Evolutionary conservation across 768 basidiomycete species (phyloP), one percentile per base, ranked within the genome.

Genomic region (Suillus ampliporus): DNA sequence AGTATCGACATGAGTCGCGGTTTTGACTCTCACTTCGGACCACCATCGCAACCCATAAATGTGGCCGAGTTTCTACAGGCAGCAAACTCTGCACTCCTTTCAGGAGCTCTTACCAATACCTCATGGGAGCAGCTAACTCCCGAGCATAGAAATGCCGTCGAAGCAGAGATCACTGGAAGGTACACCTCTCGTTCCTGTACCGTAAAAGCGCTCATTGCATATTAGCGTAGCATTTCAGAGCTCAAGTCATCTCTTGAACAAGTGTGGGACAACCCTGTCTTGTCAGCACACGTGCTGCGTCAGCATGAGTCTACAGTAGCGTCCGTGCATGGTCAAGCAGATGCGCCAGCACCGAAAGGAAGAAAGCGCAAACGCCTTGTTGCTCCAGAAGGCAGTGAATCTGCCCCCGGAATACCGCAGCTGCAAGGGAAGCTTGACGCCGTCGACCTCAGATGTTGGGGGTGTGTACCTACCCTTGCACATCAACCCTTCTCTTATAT

Each of bases 1-100:
- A 69, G 56, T 57, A 54, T 64, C 46, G 68, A 75, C 63, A 68
- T 76, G 62, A 64, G 59, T 9, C 75, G 74, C 60, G 69, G 72
- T 40, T 69, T 77, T 35, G 86, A 87, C 64, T 86, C 83, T 37
- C 78, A 83, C 60, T 87, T 89, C 72, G 89, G 89, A 0, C 89
- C 88, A 47, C 77, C 87, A 23, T 90, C 89, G 44, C 82, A 87
- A 38, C 76, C 68, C 28, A 79, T 90, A 37, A 71, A 84, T 50
- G 65, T 90, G 50, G 70, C 69, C 31, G 72, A 73, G 1, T 89
- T 89, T 67, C 63, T 84, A 15, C 73, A 77, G 14, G 69, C 76
- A 56, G 75, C 78, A 7, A 46, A 61, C 40, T 61, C 62, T 13
- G 56, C 69, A 40, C 11, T 56, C 0, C 38, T 40, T 7, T 13